Evolutionary conservation across 108 stramenopile genomes (phyloP), one percentile per base, ranked within the genome.

Genomic region (Nitzschia sp.): DNA sequence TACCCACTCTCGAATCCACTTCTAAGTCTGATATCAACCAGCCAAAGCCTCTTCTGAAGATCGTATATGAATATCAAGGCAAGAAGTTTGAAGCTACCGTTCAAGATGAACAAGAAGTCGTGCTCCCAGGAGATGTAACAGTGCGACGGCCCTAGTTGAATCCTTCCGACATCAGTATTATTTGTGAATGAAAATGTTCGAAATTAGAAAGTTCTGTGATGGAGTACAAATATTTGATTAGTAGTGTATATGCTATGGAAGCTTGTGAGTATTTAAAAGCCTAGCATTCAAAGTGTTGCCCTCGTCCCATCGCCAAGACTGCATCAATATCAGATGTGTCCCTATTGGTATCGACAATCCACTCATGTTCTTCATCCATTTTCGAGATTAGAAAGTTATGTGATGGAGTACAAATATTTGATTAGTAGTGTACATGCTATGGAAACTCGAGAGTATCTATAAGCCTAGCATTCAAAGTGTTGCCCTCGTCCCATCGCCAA

Each of bases 301-400:
- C 65, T 53, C 29, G 15, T 38, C 65, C 51, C 66, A 77, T 55
- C 7, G 87, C 88, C 44, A 93, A 55, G 3, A 80, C 83, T 6
- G 85, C 91, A 65, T 85, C 82, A 64, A 93, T 90, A 65, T 93
- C 91, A 14, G 88, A 88, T 48, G 74, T 57, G 64, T 90, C 87
- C 56, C 88, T 77, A 20, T 80, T 72, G 51, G 89, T 87, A 69
- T 90, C 91, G 15, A 86, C 73, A 51, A 88, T 60, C 80, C 89
- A 93, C 53, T 84, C 75, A 61, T 93, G 86, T 56, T 85, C 78
- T 17, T 75, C 75, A 25, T 63, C 62, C 50, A n/a, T n/a, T n/a
- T n/a, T n/a, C n/a, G n/a, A n/a, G n/a, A 34, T 5, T 34, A 34
- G 29, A 3, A 3, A 5, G 5, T 34, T 34, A 1, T 34, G 29